These are phyloP conservation scores for Xerocomellus intermedius DNA, from an alignment of 768 basidiomycete species.

Conservation along the genomic window DNA sequence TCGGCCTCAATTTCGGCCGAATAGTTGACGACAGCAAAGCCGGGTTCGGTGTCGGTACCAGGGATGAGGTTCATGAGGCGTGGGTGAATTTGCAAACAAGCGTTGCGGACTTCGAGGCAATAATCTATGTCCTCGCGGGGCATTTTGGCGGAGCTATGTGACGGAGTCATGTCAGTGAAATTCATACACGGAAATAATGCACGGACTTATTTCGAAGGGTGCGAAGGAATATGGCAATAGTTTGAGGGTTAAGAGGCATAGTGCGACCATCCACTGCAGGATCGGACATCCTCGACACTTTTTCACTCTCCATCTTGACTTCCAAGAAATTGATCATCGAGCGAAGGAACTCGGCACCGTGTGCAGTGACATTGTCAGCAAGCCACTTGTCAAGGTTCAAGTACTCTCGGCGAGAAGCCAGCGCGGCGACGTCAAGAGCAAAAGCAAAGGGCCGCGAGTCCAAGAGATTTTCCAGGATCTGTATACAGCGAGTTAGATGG, in stretches of 20 bases:
- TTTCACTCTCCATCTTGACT: constrained; percentile 91
- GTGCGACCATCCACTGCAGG: constrained; percentile 76
- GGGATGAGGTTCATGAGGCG: constrained; percentile 93
- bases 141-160: constrained; percentile 67
- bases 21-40: constrained; percentile 86
- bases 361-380: constrained; percentile 76
- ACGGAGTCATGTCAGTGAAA: not conserved
- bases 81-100: constrained; percentile 92
- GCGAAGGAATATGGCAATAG: constrained; percentile 89
- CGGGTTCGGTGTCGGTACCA: constrained; percentile 83
- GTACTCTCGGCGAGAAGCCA: constrained; percentile 91
- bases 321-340: constrained; percentile 87
- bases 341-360: constrained; percentile 84
- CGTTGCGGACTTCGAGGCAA: constrained; percentile 88
- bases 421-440: constrained; percentile 89
- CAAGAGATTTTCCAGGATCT: constrained; percentile 92
- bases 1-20: constrained; percentile 86
- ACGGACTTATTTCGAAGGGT: constrained; percentile 81
- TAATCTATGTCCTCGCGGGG: constrained; percentile 76
- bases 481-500: constrained; percentile 7
- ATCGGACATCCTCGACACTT: constrained; percentile 70
- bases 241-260: constrained; percentile 83
- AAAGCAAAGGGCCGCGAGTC: constrained; percentile 88
- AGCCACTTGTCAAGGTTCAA: constrained; percentile 98
- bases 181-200: not conserved